Conservation (phyloP, 768 basidiomycete genomes). For the Leccinum fibrillosum region DNA sequence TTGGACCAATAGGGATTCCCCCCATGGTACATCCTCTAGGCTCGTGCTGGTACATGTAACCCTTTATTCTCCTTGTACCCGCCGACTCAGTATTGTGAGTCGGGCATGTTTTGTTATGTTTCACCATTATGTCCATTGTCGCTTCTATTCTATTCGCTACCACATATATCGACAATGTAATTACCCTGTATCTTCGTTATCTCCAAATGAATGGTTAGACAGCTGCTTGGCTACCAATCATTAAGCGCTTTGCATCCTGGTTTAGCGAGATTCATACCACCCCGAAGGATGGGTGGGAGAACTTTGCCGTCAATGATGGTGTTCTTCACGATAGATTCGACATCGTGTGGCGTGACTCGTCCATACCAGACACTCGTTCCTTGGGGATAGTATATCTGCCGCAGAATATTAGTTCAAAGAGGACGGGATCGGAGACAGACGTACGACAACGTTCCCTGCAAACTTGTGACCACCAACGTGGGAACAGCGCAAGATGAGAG, state of each 20-base stretch:
- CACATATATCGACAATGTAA: conserved; percentile 26
- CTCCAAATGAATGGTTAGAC: background rate
- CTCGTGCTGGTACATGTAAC: conserved; percentile 1
- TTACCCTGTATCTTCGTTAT: conserved; percentile 10
- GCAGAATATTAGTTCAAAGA: background rate
- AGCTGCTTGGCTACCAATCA: conserved; percentile 56
- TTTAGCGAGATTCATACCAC: conserved; percentile 74
- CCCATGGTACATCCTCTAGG: conserved; percentile 3
- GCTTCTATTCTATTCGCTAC: conserved; percentile 25
- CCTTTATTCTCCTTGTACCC: conserved; percentile 5
- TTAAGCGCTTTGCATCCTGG: conserved; percentile 66
- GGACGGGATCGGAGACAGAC: conserved; percentile 31
- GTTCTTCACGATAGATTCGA: conserved; percentile 79
- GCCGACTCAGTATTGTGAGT: conserved; percentile 6
- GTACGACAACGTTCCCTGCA: conserved; percentile 85
- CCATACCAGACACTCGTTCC: conserved; percentile 93
- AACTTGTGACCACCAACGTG: conserved; percentile 95
- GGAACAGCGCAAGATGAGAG: conserved; percentile 81
- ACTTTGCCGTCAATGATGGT: conserved; percentile 85
- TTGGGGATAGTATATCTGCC: conserved; percentile 80
- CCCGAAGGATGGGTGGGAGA: conserved; percentile 80
- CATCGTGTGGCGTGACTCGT: conserved; percentile 86
- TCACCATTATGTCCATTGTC: conserved; percentile 2
- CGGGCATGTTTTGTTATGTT: conserved; percentile 1
- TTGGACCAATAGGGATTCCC: conserved; percentile 22